Percentiles rank a stretch among this genome's conserved stretches.
These are phyloP conservation scores for Globisporangium irregulare DNA, from an alignment of 352 stramenopile genomes.

Conservation along the genomic window DNA sequence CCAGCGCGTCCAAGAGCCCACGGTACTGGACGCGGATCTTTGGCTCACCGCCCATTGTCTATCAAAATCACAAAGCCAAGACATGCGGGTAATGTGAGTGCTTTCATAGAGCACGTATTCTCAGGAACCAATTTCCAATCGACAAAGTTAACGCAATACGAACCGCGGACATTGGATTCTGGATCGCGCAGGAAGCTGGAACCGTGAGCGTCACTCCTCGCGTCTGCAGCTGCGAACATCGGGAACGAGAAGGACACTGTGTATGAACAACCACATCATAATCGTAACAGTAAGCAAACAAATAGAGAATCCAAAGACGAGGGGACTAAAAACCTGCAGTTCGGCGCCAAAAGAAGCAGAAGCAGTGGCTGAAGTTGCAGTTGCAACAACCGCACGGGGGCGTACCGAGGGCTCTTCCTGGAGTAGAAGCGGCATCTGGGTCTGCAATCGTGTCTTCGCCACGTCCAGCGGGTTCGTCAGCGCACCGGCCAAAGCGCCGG, in stretches of 20 bases:
- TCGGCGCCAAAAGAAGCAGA: conserved; percentile 29
- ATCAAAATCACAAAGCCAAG: not conserved
- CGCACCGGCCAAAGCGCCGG: conserved; percentile 87
- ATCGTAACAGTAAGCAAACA: conserved; percentile 15
- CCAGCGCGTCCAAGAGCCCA: conserved; percentile 65
- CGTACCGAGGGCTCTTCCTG: conserved; percentile 60
- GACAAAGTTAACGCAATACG: conserved; percentile 7
- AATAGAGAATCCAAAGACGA: conserved; percentile 20
- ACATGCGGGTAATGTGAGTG: not conserved
- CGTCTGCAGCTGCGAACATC: conserved; percentile 69
- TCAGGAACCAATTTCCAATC: not conserved
- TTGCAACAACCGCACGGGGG: conserved; percentile 22
- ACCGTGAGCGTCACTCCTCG: conserved; percentile 60
- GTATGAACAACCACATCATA: conserved; percentile 36
- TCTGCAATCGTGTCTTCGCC: conserved; percentile 98
- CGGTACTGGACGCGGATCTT: conserved; percentile 72
- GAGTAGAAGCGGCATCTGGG: conserved; percentile 75
- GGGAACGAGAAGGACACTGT: conserved; percentile 71
- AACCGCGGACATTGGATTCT: conserved; percentile 34
- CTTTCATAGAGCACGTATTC: not conserved
- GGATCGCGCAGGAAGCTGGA: conserved; percentile 57
- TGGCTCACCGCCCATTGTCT: conserved; percentile 32
- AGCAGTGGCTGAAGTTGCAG: conserved; percentile 5
- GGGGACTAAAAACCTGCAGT: conserved; percentile 51
- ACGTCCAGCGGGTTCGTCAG: conserved; percentile 98